These are phyloP conservation scores for Wickerhamomyces sp. DNA, from an alignment of 1,139 yeast species.

Conservation along the genomic window DNA sequence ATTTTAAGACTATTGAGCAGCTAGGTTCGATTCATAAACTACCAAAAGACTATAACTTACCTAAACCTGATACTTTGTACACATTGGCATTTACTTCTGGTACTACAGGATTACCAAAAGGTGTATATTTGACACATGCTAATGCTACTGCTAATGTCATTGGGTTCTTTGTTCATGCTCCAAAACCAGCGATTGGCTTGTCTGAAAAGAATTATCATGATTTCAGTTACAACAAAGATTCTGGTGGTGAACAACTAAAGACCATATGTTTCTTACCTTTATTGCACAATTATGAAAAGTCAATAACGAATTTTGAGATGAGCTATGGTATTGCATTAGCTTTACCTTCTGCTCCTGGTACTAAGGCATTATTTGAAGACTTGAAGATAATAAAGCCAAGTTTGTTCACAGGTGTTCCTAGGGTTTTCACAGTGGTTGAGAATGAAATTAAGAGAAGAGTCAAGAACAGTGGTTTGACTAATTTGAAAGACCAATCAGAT, in stretches of 20 bases:
- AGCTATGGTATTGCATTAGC: slow-evolving; percentile 26
- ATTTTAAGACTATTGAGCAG: slow-evolving; percentile 33
- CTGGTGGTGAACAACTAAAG: slow-evolving; percentile 16
- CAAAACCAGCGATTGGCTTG: slow-evolving; percentile 22
- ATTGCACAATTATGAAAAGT: slow-evolving; percentile 44
- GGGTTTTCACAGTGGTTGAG: slow-evolving; percentile 48
- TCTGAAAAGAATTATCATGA: slow-evolving; percentile 8
- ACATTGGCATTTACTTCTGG: slow-evolving; percentile 53
- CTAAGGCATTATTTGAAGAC: slow-evolving; percentile 35
- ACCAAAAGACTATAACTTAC: slow-evolving; percentile 32
- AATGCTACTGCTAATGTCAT: slow-evolving; percentile 40
- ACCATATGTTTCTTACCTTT: slow-evolving; percentile 37
- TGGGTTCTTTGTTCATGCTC: slow-evolving; percentile 23
- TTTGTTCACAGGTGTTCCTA: slow-evolving; percentile 44
- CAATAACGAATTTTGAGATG: slow-evolving; percentile 21
- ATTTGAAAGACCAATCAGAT: slow-evolving; percentile 27
- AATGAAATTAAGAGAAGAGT: slow-evolving; percentile 30
- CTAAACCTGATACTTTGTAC: slow-evolving; percentile 39
- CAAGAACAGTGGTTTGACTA: slow-evolving; percentile 28
- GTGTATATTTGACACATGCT: slow-evolving; percentile 42
- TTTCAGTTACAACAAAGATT: slow-evolving; percentile 16
- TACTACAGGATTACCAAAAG: slow-evolving; percentile 51
- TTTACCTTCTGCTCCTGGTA: slow-evolving; percentile 28
- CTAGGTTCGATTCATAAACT: slow-evolving; percentile 34
- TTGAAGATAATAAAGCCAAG: slow-evolving; percentile 39